Conservation (phyloP, 2,329 filamentous ascomycete species). For the Penicillium crustosum region DNA sequence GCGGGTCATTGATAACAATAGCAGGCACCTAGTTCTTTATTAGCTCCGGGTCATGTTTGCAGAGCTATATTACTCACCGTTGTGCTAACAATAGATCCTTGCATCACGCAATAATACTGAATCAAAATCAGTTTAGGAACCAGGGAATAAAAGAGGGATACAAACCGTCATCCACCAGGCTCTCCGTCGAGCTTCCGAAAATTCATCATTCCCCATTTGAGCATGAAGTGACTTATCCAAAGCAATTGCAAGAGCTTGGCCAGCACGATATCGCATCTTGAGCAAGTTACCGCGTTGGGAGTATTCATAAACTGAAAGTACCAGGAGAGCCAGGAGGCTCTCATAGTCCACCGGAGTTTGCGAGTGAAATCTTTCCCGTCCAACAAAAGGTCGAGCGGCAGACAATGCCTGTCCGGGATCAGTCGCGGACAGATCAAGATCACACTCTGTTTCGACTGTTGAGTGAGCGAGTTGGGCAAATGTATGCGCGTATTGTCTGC, state of each 20-base stretch:
- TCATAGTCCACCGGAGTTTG: slow-evolving; percentile 44
- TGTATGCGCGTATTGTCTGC: slow-evolving; percentile 42
- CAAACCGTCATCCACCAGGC: slow-evolving; percentile 52
- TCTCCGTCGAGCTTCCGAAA: slow-evolving; percentile 43
- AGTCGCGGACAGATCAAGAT: slow-evolving; percentile 42
- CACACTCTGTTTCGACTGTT: slow-evolving; percentile 45
- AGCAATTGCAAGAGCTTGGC: slow-evolving; percentile 46
- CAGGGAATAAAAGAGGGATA: background rate
- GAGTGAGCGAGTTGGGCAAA: slow-evolving; percentile 42
- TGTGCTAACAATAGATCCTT: slow-evolving; percentile 48
- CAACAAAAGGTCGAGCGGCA: slow-evolving; percentile 31
- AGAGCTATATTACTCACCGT: slow-evolving; percentile 33
- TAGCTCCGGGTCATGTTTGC: slow-evolving; percentile 3
- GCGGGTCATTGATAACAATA: slow-evolving; percentile 45
- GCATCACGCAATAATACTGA: slow-evolving; percentile 47
- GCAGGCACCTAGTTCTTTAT: slow-evolving; percentile 38
- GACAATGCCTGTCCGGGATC: slow-evolving; percentile 44
- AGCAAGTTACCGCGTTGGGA: slow-evolving; percentile 46
- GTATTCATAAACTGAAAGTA: slow-evolving; percentile 50
- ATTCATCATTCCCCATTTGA: slow-evolving; percentile 36
- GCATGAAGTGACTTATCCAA: slow-evolving; percentile 46
- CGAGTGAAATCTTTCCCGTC: slow-evolving; percentile 41
- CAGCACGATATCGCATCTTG: slow-evolving; percentile 49
- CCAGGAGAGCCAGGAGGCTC: slow-evolving; percentile 41
- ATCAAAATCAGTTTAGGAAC: background rate